Evolutionary conservation across 257 asterid species (phyloP).

Genomic region (Anisodus acutangulus): DNA sequence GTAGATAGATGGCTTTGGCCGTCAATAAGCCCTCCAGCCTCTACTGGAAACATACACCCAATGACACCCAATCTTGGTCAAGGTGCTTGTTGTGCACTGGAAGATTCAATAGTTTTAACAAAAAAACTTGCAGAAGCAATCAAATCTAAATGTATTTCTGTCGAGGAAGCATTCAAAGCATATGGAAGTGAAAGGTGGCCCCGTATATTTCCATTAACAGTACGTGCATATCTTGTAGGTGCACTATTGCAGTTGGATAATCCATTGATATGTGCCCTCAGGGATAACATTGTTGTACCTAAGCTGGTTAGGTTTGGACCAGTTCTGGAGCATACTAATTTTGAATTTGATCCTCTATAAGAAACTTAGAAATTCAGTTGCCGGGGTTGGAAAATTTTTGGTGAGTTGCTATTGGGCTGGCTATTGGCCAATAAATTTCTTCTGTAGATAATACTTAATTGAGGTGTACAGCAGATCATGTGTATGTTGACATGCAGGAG

Average conservation of each 20-base stretch:
- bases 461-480: background rate
- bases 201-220: conserved; percentile 63
- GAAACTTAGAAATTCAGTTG: background rate
- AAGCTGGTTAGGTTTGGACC: conserved; percentile 68
- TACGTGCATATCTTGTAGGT: conserved; percentile 67
- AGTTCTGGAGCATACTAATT: conserved; percentile 68
- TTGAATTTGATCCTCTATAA: conserved; percentile 56
- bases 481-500: background rate
- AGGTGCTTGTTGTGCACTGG: conserved; percentile 88
- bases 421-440: background rate
- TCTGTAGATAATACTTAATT: background rate
- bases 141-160: conserved; percentile 37
- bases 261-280: conserved; percentile 61
- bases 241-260: conserved; percentile 62
- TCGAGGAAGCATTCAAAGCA: conserved; percentile 66
- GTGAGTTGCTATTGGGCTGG: background rate
- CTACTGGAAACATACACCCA: conserved; percentile 83
- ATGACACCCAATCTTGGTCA: conserved; percentile 97
- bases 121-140: conserved; percentile 53
- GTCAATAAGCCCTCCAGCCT: conserved; percentile 60
- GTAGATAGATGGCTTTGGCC: conserved; percentile 96
- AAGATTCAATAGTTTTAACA: conserved; percentile 72
- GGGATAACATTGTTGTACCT: conserved; percentile 66
- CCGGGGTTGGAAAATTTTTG: background rate
- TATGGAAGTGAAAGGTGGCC: conserved; percentile 68